Evolutionary conservation across 768 basidiomycete genomes (phyloP).

Genomic region (Trametes sanguinea): DNA sequence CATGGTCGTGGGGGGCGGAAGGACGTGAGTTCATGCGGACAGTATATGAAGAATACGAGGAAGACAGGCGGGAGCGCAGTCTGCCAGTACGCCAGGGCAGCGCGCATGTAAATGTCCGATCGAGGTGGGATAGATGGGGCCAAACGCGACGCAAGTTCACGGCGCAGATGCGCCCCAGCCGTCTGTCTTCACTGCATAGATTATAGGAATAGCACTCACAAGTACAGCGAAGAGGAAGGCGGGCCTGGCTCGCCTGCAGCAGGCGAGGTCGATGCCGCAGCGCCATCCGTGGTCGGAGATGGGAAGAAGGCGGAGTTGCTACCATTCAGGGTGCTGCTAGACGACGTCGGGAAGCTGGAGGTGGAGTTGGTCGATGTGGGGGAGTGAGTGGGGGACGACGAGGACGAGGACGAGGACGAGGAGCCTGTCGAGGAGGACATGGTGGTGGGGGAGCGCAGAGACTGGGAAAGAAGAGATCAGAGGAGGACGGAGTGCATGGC

Average conservation of each 20-base stretch:
- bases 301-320: conserved; percentile 7
- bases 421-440: conserved; percentile 7
- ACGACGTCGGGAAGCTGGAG: background rate
- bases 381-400: background rate
- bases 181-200: background rate
- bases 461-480: background rate
- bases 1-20: too few relatives aligned
- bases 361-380: background rate
- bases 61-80: background rate
- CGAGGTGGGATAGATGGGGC: background rate
- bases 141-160: background rate
- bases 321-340: conserved; percentile 2
- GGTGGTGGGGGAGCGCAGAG: background rate
- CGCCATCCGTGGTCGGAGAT: conserved; percentile 2
- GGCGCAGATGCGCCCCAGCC: background rate
- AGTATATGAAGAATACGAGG: background rate
- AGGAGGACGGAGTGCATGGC: background rate
- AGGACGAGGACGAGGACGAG: background rate
- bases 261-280: conserved; percentile 4
- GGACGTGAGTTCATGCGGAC: background rate
- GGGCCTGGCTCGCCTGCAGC: background rate
- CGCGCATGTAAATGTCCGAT: conserved; percentile 2
- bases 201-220: conserved; percentile 16
- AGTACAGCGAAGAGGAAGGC: conserved; percentile 24
- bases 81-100: background rate